Evolutionary conservation across 2,329 filamentous ascomycete species (phyloP), one percentile per base, ranked within the genome.

Genomic region (Cladosporium cucumerinum): DNA sequence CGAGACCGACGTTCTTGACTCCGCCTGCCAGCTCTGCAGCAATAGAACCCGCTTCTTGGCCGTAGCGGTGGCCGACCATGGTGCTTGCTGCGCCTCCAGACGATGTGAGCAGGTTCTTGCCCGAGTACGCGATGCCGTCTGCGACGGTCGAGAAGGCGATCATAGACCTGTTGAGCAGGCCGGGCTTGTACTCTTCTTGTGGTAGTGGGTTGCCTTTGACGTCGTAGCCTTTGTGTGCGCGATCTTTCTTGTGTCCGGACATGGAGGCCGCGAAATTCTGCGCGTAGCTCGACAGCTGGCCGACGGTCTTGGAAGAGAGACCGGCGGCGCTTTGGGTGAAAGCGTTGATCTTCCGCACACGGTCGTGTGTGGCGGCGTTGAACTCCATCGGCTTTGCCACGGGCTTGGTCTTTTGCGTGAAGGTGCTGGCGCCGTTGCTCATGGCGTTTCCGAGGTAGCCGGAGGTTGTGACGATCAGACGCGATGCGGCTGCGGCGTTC

Each of bases 141-240:
- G 93, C 91, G 52, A 99, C 87, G 0, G 95, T 99, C 46, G 90
- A 92, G 77, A 98, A 98, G 0, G 95, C 95, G 82, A 99, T 98
- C 81, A 99, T 82, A 68, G 89, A 93, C 83, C 97, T 97, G 81
- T 99, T 99, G 69, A 99, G 80, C 32, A 99, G 80, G 5, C 95
- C 94, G 0, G 95, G 94, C 79, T 97, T 97, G 80, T 95, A 96
- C 21, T 81, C 76, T 10, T 78, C 76, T 8, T 75, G 71, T 28
- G 66, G 63, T 46, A 82, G 78, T 4, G 84, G 82, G 60, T 87
- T 87, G 39, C 91, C 91, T 66, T 93, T 86, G 66, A 88, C 86
- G 66, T 91, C 91, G 65, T 84, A 85, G 1, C 89, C 88, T 72
- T 85, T 86, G 23, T 84, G 70, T 79, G 84, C 66, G 76, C 74